Conservation (phyloP, 352 stramenopile species). For the Phytophthora sp. region DNA sequence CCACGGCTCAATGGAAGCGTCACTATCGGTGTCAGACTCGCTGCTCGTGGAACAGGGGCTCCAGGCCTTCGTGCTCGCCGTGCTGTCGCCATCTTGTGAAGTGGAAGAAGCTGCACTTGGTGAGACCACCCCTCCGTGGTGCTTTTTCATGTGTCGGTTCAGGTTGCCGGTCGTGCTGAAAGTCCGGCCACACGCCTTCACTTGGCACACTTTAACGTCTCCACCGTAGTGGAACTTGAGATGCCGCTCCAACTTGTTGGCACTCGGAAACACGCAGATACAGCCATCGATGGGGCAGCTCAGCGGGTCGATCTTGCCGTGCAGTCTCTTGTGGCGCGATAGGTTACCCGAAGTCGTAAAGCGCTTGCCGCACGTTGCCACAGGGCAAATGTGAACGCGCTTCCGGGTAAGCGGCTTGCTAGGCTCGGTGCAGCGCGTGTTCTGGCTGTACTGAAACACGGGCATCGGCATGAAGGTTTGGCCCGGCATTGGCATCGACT, state of each 20-base stretch:
- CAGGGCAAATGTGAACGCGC: constrained; percentile 42
- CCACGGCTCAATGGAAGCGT: constrained; percentile 7
- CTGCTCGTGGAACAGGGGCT: constrained; percentile 8
- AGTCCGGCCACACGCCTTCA: constrained; percentile 41
- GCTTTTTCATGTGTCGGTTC: constrained; percentile 49
- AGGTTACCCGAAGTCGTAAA: constrained; percentile 64
- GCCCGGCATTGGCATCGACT: neutral
- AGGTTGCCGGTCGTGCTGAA: constrained; percentile 56
- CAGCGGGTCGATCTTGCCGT: constrained; percentile 44
- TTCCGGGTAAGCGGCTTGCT: constrained; percentile 36
- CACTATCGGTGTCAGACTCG: constrained; percentile 13
- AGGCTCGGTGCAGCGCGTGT: constrained; percentile 12
- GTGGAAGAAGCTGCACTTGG: neutral
- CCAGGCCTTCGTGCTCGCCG: neutral
- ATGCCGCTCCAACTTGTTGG: constrained; percentile 44
- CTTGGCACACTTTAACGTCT: constrained; percentile 41
- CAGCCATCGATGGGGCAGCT: constrained; percentile 32
- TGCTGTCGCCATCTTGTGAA: neutral
- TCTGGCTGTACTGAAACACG: constrained; percentile 6
- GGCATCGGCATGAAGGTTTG: neutral
- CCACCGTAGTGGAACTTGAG: constrained; percentile 56
- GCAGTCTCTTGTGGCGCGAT: constrained; percentile 49
- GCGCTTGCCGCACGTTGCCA: constrained; percentile 45
- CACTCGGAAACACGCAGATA: constrained; percentile 37
- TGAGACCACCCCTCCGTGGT: constrained; percentile 16